Base-by-base conservation (phyloP, 108 stramenopile species). In the Fistulifera pelliculosa region DNA sequence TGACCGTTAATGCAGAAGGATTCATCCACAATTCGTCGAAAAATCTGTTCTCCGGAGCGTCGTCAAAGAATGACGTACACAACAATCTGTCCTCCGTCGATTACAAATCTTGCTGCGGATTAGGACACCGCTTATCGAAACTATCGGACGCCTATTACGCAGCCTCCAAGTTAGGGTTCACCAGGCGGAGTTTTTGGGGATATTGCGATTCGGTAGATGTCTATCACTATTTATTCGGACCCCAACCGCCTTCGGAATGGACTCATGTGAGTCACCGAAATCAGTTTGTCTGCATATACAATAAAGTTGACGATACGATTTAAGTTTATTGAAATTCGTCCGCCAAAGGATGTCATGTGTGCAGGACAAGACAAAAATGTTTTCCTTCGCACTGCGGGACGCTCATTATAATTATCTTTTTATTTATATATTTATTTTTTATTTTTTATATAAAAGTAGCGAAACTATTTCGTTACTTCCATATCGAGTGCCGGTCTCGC, bases 311-410 rank as follows among this genome's bases (percentile, higher is more conserved):
- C 11, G 54, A 38, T 25, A 16, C 5, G n/a, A 18, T 39, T 12
- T 10, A 22, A 25, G 4, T 54, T 16, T 4, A 22, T 8, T 18
- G 50, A n/a, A 23, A 51, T 5, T 35, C 31, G 8, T 35, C 31
- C 8, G 4, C 31, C 5, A 40, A 16, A 42, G 24, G 8, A 40
- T 69, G 68, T 39, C 41, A 6, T 69, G 68, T 38, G 48, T 41
- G 11, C 6, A 6, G 8, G 45, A 59, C 26, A 58, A 70, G 47
- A n/a, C n/a, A n/a, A n/a, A n/a, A n/a, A n/a, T n/a, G n/a, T n/a
- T n/a, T n/a, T n/a, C n/a, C n/a, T n/a, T n/a, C n/a, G n/a, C n/a
- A n/a, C n/a, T n/a, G n/a, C n/a, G n/a, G n/a, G n/a, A n/a, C n/a
- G n/a, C n/a, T n/a, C n/a, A n/a, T n/a, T n/a, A n/a, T n/a, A n/a